Evolutionary conservation across 1,139 yeast genomes (phyloP), one percentile per base, ranked within the genome.

Genomic region (Scheffersomyces insectosa): DNA sequence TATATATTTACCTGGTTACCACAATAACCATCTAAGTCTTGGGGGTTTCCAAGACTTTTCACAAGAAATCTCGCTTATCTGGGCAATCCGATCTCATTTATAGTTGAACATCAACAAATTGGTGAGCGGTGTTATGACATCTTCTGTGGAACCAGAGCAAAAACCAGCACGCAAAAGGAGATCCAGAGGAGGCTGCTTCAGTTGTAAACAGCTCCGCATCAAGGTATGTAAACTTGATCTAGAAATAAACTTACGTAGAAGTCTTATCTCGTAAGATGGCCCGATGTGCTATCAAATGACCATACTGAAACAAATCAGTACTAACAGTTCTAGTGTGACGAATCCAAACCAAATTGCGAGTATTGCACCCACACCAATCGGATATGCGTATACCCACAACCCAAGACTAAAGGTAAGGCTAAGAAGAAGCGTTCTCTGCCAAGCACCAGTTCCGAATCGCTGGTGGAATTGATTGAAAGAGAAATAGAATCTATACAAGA

Each of bases 321-420:
- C 46, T 47, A 45, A 48, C 52, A 37, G 33, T 25, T 15, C 16
- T 35, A 65, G 68, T 71, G 76, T 44, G 55, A 65, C 44, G 75
- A 69, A 43, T 60, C 45, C 3, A 58, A 56, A 42, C 77, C 77
- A 2, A 29, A 37, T 7, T 70, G 76, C 56, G 75, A 70, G 43
- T 70, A 70, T 48, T 70, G 76, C 44, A 39, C 37, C 4, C 66
- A 66, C 41, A 67, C 72, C n/a, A 47, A 48, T 13, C 49, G 72
- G 31, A 45, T 46, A 13, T 70, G 75, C 46, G 47, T 52, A 2
- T 70, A 69, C 43, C 60, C 65, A 2, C 23, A 33, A n/a, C 39
- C 43, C 1, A 41, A 11, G 11, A n/a, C 14, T 3, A 11, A 11
- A 8, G 8, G 15, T 11, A 23, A 35, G 11, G 15, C 4, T 4